Conservation (phyloP, 2,329 filamentous ascomycete genomes). For the Taxawa tesnikishii region DNA sequence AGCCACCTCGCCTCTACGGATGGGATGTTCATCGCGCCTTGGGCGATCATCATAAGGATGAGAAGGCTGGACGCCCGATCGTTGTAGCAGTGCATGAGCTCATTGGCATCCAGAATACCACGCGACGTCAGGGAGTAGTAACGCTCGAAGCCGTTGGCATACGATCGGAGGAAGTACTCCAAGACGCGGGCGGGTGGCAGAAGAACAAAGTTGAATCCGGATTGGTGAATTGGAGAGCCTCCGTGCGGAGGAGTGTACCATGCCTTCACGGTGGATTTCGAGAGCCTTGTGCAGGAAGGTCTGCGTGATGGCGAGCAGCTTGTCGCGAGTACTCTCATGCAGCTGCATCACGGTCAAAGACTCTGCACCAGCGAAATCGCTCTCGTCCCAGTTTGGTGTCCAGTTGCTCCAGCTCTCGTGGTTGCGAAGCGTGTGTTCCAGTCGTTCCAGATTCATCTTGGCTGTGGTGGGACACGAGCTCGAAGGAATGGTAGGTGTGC, state of each 20-base stretch:
- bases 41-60: slow-evolving; percentile 60
- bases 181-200: slow-evolving; percentile 54
- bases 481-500: slow-evolving; percentile 35
- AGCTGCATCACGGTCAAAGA: slow-evolving; percentile 35
- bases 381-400: slow-evolving; percentile 37
- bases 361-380: slow-evolving; percentile 33
- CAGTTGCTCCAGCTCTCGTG: slow-evolving; percentile 40
- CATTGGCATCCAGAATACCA: slow-evolving; percentile 52
- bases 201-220: slow-evolving; percentile 50
- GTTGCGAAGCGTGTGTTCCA: slow-evolving; percentile 39
- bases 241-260: slow-evolving; percentile 14
- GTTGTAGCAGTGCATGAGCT: slow-evolving; percentile 49
- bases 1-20: slow-evolving; percentile 53
- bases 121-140: slow-evolving; percentile 53
- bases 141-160: slow-evolving; percentile 52
- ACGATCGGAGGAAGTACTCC: slow-evolving; percentile 54
- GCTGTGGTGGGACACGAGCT: slow-evolving; percentile 39
- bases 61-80: slow-evolving; percentile 54
- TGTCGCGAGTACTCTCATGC: slow-evolving; percentile 49
- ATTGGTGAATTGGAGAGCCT: slow-evolving; percentile 34
- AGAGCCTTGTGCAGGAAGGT: slow-evolving; percentile 59
- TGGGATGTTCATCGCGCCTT: slow-evolving; percentile 55
- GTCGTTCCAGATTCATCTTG: slow-evolving; percentile 35
- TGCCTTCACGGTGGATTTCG: slow-evolving; percentile 47
- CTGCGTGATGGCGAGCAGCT: slow-evolving; percentile 60